Evolutionary conservation across 2,329 filamentous ascomycete genomes (phyloP).

Genomic region (Aureobasidium subglaciale): DNA sequence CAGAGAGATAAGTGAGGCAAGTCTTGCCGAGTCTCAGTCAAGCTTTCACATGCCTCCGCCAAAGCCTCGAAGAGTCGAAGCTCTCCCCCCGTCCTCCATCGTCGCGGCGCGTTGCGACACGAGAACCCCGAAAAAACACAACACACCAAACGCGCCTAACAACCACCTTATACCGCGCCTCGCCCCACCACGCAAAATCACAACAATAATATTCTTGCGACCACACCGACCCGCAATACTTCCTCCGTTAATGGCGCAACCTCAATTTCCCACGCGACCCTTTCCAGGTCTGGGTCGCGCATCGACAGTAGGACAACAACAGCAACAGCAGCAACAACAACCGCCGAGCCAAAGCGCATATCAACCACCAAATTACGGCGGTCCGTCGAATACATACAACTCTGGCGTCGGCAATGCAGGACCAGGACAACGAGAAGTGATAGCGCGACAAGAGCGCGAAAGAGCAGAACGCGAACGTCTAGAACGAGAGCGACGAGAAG

Average conservation of each 20-base stretch:
- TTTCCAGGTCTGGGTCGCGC: slow-evolving; percentile 44
- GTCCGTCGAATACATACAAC: slow-evolving; percentile 23
- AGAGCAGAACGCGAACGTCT: slow-evolving; percentile 34
- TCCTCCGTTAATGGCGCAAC: slow-evolving; percentile 41
- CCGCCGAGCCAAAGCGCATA: slow-evolving; percentile 21
- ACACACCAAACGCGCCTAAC: neutral
- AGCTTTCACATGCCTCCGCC: neutral
- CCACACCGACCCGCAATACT: neutral
- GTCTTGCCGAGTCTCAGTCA: neutral
- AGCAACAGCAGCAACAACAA: slow-evolving; percentile 15
- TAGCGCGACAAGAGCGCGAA: slow-evolving; percentile 37
- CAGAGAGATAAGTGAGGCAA: neutral
- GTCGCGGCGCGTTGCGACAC: slow-evolving; percentile 4
- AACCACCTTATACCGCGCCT: neutral
- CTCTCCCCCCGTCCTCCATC: neutral
- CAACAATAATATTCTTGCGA: neutral
- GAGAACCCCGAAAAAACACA: neutral
- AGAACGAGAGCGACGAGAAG: slow-evolving; percentile 36
- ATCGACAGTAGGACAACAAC: slow-evolving; percentile 16
- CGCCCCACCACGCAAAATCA: neutral
- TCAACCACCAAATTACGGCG: slow-evolving; percentile 25
- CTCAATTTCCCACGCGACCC: slow-evolving; percentile 48
- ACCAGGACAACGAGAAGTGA: slow-evolving; percentile 35
- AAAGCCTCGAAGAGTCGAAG: slow-evolving; percentile 6
- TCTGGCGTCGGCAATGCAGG: slow-evolving; percentile 28